Evolutionary conservation across 768 basidiomycete genomes (phyloP).

Genomic region (Ephemerocybe angulata): DNA sequence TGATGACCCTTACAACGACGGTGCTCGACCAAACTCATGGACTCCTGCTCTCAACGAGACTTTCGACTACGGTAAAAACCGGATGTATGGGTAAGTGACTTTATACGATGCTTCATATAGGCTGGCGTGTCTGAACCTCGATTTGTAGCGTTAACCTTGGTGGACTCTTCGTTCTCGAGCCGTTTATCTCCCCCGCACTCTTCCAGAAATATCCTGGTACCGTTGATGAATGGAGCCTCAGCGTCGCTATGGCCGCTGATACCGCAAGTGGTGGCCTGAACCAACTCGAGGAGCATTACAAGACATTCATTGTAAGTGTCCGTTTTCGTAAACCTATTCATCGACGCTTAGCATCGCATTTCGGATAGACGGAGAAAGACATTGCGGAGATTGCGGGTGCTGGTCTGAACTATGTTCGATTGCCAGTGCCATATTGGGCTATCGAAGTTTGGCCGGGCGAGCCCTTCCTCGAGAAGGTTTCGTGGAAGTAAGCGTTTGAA

Average conservation of each 20-base stretch:
- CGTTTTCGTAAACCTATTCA: neutral
- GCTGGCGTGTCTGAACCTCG: neutral
- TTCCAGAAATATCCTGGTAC: conserved; percentile 63
- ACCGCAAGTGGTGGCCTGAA: conserved; percentile 42
- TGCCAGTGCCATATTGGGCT: conserved; percentile 87
- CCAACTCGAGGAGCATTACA: conserved; percentile 75
- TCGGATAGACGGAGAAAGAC: conserved; percentile 87
- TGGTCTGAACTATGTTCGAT: conserved; percentile 81
- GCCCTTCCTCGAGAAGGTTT: conserved; percentile 70
- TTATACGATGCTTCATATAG: neutral
- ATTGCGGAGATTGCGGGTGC: conserved; percentile 87
- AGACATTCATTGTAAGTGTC: conserved; percentile 72
- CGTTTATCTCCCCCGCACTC: conserved; percentile 62
- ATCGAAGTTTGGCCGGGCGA: conserved; percentile 69
- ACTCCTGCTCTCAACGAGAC: conserved; percentile 72
- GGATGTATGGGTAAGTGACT: conserved; percentile 51
- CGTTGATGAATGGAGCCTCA: conserved; percentile 75
- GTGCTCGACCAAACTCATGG: conserved; percentile 74
- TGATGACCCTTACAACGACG: conserved; percentile 70
- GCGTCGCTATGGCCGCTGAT: conserved; percentile 58
- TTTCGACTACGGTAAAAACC: conserved; percentile 69
- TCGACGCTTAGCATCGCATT: neutral
- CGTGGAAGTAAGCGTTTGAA: conserved; percentile 59
- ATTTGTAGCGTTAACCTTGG: conserved; percentile 65
- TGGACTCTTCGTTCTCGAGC: conserved; percentile 75